Conservation (phyloP, 2,329 filamentous ascomycete species). For the Leptographium radiaticola region DNA sequence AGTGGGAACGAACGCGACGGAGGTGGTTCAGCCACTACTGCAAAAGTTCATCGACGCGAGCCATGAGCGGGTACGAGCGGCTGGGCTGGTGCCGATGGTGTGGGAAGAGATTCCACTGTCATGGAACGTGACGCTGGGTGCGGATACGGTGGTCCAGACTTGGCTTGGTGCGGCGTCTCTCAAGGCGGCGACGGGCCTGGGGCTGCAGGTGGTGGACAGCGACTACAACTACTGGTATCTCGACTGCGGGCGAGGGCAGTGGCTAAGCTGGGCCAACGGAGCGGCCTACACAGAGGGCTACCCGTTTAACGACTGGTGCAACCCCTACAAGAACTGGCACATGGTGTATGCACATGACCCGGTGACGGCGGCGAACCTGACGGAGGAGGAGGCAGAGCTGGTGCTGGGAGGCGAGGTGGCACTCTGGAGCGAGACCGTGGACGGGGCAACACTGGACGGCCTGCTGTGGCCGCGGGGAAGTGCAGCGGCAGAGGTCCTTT, state of each 20-base stretch:
- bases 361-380: slow-evolving; percentile 38
- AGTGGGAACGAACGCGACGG: slow-evolving; percentile 50
- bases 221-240: slow-evolving; percentile 75
- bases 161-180: slow-evolving; percentile 59
- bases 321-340: slow-evolving; percentile 68
- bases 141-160: slow-evolving; percentile 63
- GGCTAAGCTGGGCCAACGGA: slow-evolving; percentile 57
- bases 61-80: slow-evolving; percentile 49
- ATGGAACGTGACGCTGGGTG: slow-evolving; percentile 63
- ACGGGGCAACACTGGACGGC: slow-evolving; percentile 59
- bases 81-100: slow-evolving; percentile 59
- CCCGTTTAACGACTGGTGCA: slow-evolving; percentile 73
- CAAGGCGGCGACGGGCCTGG: slow-evolving; percentile 42
- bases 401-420: slow-evolving; percentile 74
- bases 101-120: slow-evolving; percentile 79
- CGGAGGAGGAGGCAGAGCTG: slow-evolving; percentile 45
- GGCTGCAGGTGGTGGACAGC: slow-evolving; percentile 60
- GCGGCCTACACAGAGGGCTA: slow-evolving; percentile 37
- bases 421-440: slow-evolving; percentile 70
- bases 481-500: slow-evolving; percentile 67
- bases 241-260: slow-evolving; percentile 70
- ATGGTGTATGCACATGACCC: slow-evolving; percentile 74
- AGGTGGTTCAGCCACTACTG: slow-evolving; percentile 59
- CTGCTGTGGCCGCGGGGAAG: slow-evolving; percentile 67
- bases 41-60: slow-evolving; percentile 64